A percentile compares a stretch with the other conserved stretches of the same genome.
Evolutionary conservation across 2,329 filamentous ascomycete genomes (phyloP).

Genomic region (Verticillium zaregamsianum): DNA sequence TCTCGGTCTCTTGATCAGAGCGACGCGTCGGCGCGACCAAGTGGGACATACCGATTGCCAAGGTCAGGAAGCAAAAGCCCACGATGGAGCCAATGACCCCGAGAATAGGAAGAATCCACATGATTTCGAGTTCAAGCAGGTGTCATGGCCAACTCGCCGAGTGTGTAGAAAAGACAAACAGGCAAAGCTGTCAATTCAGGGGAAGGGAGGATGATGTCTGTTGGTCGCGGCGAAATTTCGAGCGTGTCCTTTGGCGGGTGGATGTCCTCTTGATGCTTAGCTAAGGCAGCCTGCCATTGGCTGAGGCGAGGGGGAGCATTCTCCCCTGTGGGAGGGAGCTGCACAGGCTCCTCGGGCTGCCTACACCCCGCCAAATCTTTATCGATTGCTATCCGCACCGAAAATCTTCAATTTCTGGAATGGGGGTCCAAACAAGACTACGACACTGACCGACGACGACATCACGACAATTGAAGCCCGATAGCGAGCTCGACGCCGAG

Average conservation of each 20-base stretch:
- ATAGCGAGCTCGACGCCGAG: too few relatives aligned
- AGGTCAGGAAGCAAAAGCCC: conserved; percentile 89
- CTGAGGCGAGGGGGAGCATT: background rate
- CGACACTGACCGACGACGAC: background rate
- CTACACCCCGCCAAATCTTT: conserved; percentile 2
- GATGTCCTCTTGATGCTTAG: background rate
- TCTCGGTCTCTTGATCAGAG: background rate
- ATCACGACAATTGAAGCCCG: background rate
- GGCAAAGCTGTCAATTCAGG: background rate
- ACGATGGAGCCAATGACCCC: conserved; percentile 84
- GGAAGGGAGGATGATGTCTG: background rate
- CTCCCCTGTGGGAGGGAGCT: too few relatives aligned
- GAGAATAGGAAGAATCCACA: conserved; percentile 94
- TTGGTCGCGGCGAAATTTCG: background rate
- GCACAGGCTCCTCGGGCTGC: too few relatives aligned
- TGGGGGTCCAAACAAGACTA: background rate
- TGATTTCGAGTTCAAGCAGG: conserved; percentile 35
- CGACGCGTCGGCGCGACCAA: background rate
- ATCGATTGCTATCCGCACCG: conserved; percentile 5
- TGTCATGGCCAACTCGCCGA: background rate
- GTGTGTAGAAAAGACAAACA: background rate
- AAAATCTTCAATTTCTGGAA: conserved; percentile 4
- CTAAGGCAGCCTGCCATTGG: background rate
- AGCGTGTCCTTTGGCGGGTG: conserved; percentile 2
- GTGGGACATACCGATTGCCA: conserved; percentile 72